Evolutionary conservation across 176 grass and related monocot species (phyloP).

Genomic region (Alloteropsis semialata): DNA sequence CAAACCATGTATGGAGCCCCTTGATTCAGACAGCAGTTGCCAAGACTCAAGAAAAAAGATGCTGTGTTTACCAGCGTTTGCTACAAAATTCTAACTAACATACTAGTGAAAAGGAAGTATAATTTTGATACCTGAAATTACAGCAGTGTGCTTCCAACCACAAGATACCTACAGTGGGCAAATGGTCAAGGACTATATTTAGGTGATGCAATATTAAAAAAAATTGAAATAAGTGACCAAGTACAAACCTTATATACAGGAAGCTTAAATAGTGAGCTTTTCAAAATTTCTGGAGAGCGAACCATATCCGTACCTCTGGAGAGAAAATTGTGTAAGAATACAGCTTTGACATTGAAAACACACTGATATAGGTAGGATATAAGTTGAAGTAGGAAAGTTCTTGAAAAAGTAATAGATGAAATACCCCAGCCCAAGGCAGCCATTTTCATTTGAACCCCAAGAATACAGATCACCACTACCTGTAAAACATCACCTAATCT

Average conservation of each 20-base stretch:
- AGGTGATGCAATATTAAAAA: constrained; percentile 10
- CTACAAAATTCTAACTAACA: not conserved
- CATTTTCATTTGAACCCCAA: constrained; percentile 99
- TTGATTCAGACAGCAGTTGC: not conserved
- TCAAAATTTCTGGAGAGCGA: constrained; percentile 63
- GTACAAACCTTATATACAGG: constrained; percentile 69
- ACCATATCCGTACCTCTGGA: constrained; percentile 68
- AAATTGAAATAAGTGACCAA: constrained; percentile 4
- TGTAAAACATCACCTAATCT: constrained; percentile 32
- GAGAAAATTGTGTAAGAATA: constrained; percentile 31
- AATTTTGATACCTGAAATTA: constrained; percentile 72
- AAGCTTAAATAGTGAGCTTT: constrained; percentile 61
- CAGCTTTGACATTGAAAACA: not conserved
- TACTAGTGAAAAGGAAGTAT: not conserved
- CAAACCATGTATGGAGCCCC: not conserved
- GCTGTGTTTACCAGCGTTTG: not conserved
- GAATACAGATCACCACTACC: constrained; percentile 71
- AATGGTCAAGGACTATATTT: constrained; percentile 22
- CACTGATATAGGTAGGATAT: constrained; percentile 3
- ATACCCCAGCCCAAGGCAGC: constrained; percentile 97
- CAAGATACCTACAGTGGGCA: constrained; percentile 70
- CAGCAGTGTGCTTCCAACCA: constrained; percentile 98
- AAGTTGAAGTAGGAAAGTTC: constrained; percentile 17
- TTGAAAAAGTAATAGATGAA: constrained; percentile 31
- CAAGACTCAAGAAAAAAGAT: not conserved